phyloP scores from a whole-genome alignment of 192 early-diverging fungal species.

The Backusella australiensis region DNA sequence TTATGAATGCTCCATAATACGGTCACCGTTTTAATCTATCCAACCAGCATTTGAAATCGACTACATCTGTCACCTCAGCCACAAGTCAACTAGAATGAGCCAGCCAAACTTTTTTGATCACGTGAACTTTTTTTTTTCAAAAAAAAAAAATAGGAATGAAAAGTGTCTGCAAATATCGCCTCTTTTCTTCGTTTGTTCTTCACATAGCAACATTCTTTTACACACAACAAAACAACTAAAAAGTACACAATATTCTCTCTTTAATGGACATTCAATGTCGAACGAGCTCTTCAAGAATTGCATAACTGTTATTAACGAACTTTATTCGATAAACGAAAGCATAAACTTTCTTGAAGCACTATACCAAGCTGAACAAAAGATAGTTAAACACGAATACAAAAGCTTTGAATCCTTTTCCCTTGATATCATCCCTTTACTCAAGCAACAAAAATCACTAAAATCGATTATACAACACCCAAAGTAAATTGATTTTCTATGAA shows the following conservation, averaged over 20 bases:
- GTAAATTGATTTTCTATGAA: not conserved
- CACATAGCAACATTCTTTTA: not conserved
- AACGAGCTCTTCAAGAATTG: not conserved
- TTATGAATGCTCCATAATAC: not conserved
- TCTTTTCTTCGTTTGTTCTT: not conserved
- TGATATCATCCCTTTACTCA: not conserved
- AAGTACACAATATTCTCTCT: not conserved
- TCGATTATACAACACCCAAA: not conserved
- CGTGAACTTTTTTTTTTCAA: not conserved
- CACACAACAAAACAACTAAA: not conserved
- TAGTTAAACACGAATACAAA: not conserved
- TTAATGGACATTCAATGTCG: constrained; percentile 1
- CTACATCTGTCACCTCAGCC: not conserved
- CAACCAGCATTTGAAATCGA: not conserved
- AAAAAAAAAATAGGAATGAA: not conserved
- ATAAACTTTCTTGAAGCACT: not conserved
- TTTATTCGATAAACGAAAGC: not conserved
- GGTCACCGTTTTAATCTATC: not conserved
- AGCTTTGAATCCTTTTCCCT: not conserved
- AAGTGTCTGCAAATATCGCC: not conserved
- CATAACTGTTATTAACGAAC: not conserved
- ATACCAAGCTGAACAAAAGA: not conserved
- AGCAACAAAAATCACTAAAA: not conserved
- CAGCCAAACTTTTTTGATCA: not conserved
- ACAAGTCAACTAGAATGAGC: not conserved